Base-by-base conservation (phyloP, 2,329 filamentous ascomycete species). In the Diaporthe humulicola region DNA sequence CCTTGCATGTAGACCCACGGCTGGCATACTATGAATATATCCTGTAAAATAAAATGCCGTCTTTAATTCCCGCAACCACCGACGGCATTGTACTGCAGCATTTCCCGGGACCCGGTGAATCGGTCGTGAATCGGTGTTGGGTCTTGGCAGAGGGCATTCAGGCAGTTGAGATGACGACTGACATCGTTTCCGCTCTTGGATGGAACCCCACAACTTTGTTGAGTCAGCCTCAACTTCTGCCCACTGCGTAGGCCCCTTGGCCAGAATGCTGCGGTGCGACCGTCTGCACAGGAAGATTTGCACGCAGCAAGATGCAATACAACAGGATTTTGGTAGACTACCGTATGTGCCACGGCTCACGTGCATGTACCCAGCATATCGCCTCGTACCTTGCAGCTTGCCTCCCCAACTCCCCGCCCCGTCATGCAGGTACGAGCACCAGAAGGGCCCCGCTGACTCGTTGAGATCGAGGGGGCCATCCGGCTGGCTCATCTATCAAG, bases 361-460 rank as follows among this genome's bases (percentile, higher is more conserved):
- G 22, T 67, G 61, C 61, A 67, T 52, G 30, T 52, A 50, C 64
- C 30, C 58, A 64, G 19, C 58, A 50, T 38, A 33, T 4, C 22
- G 64, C 61, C 19, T 28, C 61, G 64, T 50, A 67, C 64, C 64
- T 67, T 67, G 45, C 64, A 67, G 64, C 45, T 52, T 28, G 45
- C 17, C 64, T 54, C 64, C 40, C 64, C 64, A 67, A 38, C 33
- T 50, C 64, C 33, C 64, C 45, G 64, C 64, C 64, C 64, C 52
- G 64, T 67, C 64, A 67, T 67, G 64, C 64, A 67, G 64, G 64
- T 67, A 67, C 64, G 64, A 40, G 64, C 19, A 67, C 64, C 30
- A 52, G 8, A 52, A 67, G 64, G 64, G 45, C n/a, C 28, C 28
- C 45, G 7, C 45, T 67, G 64, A 67, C 64, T 67, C 64, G 64